These are phyloP conservation scores for Talaromyces rugulosus DNA, from an alignment of 2,329 filamentous ascomycete species.

Conservation along the genomic window DNA sequence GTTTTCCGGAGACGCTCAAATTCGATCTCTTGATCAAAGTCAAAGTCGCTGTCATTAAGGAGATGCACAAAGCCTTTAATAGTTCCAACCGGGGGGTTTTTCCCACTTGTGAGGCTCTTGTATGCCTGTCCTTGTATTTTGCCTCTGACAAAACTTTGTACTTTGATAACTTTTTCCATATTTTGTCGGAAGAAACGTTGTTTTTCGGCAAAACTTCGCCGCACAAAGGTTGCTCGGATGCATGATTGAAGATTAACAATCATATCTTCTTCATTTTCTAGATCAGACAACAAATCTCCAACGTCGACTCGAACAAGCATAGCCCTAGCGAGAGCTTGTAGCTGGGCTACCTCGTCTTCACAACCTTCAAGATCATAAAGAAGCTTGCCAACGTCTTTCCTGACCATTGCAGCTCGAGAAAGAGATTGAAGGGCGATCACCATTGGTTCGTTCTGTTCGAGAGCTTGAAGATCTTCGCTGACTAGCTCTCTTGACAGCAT, in stretches of 20 bases:
- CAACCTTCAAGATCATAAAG: constrained; percentile 68
- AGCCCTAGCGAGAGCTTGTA: constrained; percentile 74
- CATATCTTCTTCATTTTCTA: constrained; percentile 78
- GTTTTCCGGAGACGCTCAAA: constrained; percentile 93
- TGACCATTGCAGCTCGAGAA: constrained; percentile 36
- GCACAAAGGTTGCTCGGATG: constrained; percentile 68
- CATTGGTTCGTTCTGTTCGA: constrained; percentile 27
- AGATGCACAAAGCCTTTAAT: constrained; percentile 98
- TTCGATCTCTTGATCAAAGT: constrained; percentile 98
- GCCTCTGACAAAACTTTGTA: constrained; percentile 91
- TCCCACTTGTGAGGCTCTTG: constrained; percentile 91
- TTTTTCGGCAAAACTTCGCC: constrained; percentile 76
- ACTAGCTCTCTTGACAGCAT: constrained; percentile 31
- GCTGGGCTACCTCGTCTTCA: constrained; percentile 60
- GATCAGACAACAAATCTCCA: constrained; percentile 67
- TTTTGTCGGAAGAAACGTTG: constrained; percentile 87
- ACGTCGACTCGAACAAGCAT: constrained; percentile 73
- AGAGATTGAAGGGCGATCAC: constrained; percentile 38
- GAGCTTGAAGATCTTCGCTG: constrained; percentile 23
- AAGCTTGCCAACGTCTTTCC: constrained; percentile 45
- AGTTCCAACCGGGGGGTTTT: constrained; percentile 93
- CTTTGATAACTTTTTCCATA: constrained; percentile 98
- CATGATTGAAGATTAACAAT: constrained; percentile 71
- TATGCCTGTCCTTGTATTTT: constrained; percentile 97
- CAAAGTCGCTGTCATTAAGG: constrained; percentile 95